Percentiles rank a stretch among this genome's conserved stretches.
Conservation (phyloP, 208 protist genomes). For the Acanthamoeba castellanii region DNA sequence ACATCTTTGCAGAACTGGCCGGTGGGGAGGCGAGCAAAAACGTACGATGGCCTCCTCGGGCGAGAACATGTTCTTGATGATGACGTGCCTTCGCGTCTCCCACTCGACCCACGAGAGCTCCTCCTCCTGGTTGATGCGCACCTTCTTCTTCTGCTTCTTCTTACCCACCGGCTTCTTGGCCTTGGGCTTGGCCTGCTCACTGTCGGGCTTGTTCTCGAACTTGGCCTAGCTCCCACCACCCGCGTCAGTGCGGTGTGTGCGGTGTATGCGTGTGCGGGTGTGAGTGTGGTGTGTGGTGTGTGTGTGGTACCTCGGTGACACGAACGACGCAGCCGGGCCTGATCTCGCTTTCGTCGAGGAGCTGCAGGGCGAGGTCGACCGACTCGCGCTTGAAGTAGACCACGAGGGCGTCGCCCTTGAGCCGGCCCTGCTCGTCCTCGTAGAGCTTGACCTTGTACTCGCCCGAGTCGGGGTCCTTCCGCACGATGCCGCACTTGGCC, state of each 20-base stretch:
- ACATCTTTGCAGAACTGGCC: too few species aligned
- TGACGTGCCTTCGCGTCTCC: conserved; percentile 44
- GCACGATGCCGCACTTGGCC: conserved; percentile 68
- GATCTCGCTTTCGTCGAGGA: conserved; percentile 72
- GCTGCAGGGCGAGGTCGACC: conserved; percentile 54
- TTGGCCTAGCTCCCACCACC: conserved; percentile 13
- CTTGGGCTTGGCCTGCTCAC: neutral
- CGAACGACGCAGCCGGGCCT: conserved; percentile 5
- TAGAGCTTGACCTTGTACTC: conserved; percentile 74
- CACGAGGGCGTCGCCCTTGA: conserved; percentile 71
- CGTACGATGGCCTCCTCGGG: conserved; percentile 50
- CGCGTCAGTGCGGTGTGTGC: neutral
- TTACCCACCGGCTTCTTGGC: neutral
- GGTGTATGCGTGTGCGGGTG: neutral
- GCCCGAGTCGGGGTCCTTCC: conserved; percentile 53
- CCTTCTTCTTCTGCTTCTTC: conserved; percentile 72
- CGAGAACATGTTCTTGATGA: conserved; percentile 73
- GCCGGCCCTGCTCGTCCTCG: conserved; percentile 52
- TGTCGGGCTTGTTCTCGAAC: neutral
- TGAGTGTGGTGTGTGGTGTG: neutral
- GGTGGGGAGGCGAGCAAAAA: neutral
- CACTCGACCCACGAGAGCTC: conserved; percentile 56
- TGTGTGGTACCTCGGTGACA: conserved; percentile 54
- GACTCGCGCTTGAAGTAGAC: conserved; percentile 63
- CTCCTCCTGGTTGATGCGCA: conserved; percentile 54